Evolutionary conservation across 1,284 basidiomycete genomes (phyloP).

Genomic region (Spongiforma sp.): DNA sequence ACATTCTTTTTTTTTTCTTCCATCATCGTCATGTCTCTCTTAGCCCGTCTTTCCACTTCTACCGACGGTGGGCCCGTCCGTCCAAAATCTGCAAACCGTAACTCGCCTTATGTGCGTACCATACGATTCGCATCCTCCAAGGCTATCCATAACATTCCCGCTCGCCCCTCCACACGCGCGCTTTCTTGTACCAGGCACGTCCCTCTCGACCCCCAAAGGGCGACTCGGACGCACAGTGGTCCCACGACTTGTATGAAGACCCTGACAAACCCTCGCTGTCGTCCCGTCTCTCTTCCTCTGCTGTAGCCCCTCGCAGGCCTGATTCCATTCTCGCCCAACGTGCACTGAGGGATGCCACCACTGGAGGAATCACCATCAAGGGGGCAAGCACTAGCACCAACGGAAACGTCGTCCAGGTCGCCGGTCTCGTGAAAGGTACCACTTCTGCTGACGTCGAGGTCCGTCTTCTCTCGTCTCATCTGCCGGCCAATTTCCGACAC

Average conservation of each 20-base stretch:
- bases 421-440: slow-evolving; percentile 77
- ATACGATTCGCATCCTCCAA: slow-evolving; percentile 35
- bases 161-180: slow-evolving; percentile 1
- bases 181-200: slow-evolving; percentile 27
- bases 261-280: slow-evolving; percentile 62
- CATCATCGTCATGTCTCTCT: slow-evolving; percentile 50
- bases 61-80: slow-evolving; percentile 60
- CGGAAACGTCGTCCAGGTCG: slow-evolving; percentile 78
- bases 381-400: slow-evolving; percentile 62
- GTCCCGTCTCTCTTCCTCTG: slow-evolving; percentile 53
- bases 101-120: slow-evolving; percentile 72
- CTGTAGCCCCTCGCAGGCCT: slow-evolving; percentile 45
- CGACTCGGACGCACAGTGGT: slow-evolving; percentile 69
- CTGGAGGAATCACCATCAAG: slow-evolving; percentile 64
- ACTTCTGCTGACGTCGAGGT: slow-evolving; percentile 84
- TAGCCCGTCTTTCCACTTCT: slow-evolving; percentile 64
- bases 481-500: not conserved
- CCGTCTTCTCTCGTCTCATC: slow-evolving; percentile 18
- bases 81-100: slow-evolving; percentile 53
- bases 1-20: slow-evolving; percentile 23
- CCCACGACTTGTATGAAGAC: slow-evolving; percentile 74
- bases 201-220: slow-evolving; percentile 59
- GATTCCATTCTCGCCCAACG: slow-evolving; percentile 54
- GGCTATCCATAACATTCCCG: slow-evolving; percentile 25
- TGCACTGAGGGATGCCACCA: slow-evolving; percentile 58